Conservation (phyloP, 2,329 filamentous ascomycete genomes). For the Epichloe gansuensis region DNA sequence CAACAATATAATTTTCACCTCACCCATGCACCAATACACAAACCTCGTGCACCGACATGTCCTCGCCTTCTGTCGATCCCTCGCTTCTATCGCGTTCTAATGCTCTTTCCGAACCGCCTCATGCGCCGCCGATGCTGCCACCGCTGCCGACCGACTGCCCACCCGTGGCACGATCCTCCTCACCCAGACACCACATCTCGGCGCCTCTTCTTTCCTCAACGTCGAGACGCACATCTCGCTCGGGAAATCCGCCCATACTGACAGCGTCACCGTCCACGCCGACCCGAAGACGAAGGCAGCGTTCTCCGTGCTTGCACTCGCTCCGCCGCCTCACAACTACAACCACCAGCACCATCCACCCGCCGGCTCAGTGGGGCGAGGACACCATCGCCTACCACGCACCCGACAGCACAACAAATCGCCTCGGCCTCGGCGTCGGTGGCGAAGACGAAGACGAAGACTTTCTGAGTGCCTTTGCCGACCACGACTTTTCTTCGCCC, state of each 20-base stretch:
- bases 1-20: background rate
- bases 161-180: conserved; percentile 9
- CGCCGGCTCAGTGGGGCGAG: conserved; percentile 4
- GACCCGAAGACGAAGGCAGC: background rate
- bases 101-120: background rate
- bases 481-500: conserved; percentile 23
- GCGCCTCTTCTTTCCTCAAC: background rate
- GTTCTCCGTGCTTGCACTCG: background rate
- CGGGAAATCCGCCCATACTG: background rate
- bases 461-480: conserved; percentile 15
- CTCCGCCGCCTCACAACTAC: background rate
- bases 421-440: background rate
- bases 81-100: background rate
- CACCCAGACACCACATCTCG: conserved; percentile 6
- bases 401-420: background rate
- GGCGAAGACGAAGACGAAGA: conserved; percentile 13
- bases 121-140: conserved; percentile 3
- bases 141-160: conserved; percentile 6
- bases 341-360: background rate
- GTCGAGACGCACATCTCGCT: background rate
- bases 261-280: background rate
- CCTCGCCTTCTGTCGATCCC: background rate
- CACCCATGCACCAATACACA: background rate
- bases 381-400: conserved; percentile 6
- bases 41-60: background rate